phyloP scores from a whole-genome alignment of 805 yeast species.

The Metschnikowia anglica region DNA sequence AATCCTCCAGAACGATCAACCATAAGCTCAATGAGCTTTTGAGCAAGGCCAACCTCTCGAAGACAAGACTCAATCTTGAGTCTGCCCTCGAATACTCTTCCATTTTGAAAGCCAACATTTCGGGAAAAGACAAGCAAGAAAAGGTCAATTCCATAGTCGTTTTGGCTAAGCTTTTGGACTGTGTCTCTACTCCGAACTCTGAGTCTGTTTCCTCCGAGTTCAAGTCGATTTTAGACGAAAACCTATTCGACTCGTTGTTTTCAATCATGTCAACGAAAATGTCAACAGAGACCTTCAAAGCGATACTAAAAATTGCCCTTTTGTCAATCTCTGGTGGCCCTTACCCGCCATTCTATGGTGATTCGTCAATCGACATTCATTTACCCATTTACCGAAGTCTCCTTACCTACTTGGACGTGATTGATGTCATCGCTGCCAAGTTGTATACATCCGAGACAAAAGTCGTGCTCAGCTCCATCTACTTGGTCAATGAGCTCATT shows the following conservation, averaged over 20 bases:
- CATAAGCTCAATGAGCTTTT: slow-evolving; percentile 44
- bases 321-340: slow-evolving; percentile 44
- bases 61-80: slow-evolving; percentile 31
- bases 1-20: slow-evolving; percentile 43
- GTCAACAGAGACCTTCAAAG: slow-evolving; percentile 46
- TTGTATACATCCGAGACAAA: slow-evolving; percentile 45
- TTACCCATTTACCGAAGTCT: slow-evolving; percentile 38
- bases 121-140: slow-evolving; percentile 50
- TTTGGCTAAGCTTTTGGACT: slow-evolving; percentile 51
- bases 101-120: slow-evolving; percentile 41
- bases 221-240: slow-evolving; percentile 37
- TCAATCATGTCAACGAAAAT: slow-evolving; percentile 42
- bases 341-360: slow-evolving; percentile 33
- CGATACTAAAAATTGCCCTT: slow-evolving; percentile 44
- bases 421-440: slow-evolving; percentile 43
- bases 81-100: slow-evolving; percentile 36
- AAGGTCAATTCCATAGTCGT: slow-evolving; percentile 53
- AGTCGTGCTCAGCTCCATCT: slow-evolving; percentile 43
- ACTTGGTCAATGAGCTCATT: slow-evolving; percentile 46
- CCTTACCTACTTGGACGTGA: slow-evolving; percentile 39
- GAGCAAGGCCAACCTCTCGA: slow-evolving; percentile 33
- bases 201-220: slow-evolving; percentile 41
- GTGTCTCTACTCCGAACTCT: slow-evolving; percentile 29
- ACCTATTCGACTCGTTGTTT: slow-evolving; percentile 41
- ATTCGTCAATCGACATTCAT: slow-evolving; percentile 36